Percentiles rank a stretch among this genome's conserved stretches.
phyloP scores from a whole-genome alignment of 179 eudicot species.

The Actinidia arguta region DNA sequence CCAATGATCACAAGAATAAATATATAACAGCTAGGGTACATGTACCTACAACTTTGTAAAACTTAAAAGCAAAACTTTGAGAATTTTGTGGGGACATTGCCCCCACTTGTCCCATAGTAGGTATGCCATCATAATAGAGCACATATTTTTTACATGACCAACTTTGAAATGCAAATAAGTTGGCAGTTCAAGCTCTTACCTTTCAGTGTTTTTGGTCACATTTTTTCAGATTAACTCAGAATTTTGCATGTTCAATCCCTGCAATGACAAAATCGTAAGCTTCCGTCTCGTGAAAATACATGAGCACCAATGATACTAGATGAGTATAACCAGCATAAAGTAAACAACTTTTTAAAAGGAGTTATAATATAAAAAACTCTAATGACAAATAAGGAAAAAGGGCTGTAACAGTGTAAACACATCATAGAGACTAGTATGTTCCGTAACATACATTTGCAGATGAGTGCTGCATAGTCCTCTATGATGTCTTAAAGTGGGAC shows the following conservation, averaged over 20 bases:
- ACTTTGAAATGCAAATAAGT: too few relatives aligned
- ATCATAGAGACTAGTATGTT: neutral
- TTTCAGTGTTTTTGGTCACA: constrained; percentile 22
- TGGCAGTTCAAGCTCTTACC: constrained; percentile 26
- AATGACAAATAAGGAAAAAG: neutral
- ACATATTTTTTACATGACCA: too few relatives aligned
- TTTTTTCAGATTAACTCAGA: constrained; percentile 13
- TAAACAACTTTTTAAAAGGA: neutral
- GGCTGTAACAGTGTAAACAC: neutral
- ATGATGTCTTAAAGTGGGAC: constrained; percentile 43
- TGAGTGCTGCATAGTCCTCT: constrained; percentile 44
- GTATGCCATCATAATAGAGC: too few relatives aligned
- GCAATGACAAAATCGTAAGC: neutral
- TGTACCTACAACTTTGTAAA: neutral
- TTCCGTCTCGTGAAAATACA: neutral
- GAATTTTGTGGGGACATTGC: too few relatives aligned
- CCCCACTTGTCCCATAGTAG: too few relatives aligned
- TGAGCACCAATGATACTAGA: neutral
- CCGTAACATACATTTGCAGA: constrained; percentile 39
- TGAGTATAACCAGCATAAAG: neutral
- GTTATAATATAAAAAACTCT: neutral
- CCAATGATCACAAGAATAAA: neutral
- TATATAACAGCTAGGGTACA: neutral
- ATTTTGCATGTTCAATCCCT: constrained; percentile 24
- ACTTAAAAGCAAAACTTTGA: too few relatives aligned